Evolutionary conservation across 306 rosid species (phyloP).

Genomic region (Dryas octopetala): DNA sequence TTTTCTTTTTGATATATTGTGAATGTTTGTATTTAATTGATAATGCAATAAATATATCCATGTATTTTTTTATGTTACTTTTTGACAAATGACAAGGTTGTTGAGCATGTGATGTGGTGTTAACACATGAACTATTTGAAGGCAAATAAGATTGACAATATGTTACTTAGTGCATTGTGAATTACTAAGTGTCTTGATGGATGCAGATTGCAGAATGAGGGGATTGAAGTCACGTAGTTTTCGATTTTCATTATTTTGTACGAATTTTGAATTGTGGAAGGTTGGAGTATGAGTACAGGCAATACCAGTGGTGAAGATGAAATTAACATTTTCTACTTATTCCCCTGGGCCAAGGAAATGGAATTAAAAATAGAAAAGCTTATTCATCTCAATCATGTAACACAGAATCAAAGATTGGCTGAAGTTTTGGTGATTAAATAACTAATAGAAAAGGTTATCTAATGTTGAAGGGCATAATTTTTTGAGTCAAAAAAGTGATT

Average conservation of each 20-base stretch:
- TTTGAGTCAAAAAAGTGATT: neutral
- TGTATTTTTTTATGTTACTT: neutral
- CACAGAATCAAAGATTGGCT: neutral
- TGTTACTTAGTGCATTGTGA: too few species aligned
- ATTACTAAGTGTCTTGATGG: too few species aligned
- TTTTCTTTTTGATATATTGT: constrained; percentile 1
- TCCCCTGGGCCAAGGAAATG: neutral
- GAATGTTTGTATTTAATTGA: neutral
- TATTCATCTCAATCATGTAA: neutral
- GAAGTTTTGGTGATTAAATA: neutral
- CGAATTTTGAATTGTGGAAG: too few species aligned
- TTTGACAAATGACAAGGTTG: neutral
- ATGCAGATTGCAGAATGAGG: too few species aligned
- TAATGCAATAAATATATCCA: constrained; percentile 9
- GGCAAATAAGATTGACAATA: too few species aligned
- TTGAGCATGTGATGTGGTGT: too few species aligned
- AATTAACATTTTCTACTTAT: too few species aligned
- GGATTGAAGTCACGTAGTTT: too few species aligned
- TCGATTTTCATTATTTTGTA: too few species aligned
- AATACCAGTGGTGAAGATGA: too few species aligned
- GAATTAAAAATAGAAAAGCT: neutral
- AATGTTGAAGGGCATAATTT: neutral
- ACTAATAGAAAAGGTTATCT: neutral
- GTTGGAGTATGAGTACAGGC: too few species aligned
- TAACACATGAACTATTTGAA: too few species aligned